Conservation (phyloP, 2,329 filamentous ascomycete species). For the Nemania abortiva region DNA sequence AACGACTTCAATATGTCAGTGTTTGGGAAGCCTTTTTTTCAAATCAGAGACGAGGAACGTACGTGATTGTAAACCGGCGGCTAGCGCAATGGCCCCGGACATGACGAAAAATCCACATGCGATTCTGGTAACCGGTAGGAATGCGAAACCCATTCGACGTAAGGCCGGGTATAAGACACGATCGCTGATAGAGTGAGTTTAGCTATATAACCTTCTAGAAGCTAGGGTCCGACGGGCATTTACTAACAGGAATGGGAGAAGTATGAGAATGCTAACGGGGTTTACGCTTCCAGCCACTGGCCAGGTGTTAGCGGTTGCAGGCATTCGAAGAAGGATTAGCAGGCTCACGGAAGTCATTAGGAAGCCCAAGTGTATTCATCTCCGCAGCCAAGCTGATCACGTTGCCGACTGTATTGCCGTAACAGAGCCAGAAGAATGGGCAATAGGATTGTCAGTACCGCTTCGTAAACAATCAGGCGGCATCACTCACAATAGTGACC, state of each 20-base stretch:
- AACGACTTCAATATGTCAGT: background rate
- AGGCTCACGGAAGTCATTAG: background rate
- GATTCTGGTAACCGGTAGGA: background rate
- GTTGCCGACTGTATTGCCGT: background rate
- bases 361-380: background rate
- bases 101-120: slow-evolving; percentile 1
- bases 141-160: background rate
- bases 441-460: background rate
- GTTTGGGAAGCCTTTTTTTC: background rate
- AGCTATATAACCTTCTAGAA: background rate
- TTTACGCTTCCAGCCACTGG: background rate
- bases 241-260: slow-evolving; percentile 2
- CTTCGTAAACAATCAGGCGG: background rate
- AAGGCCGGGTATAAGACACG: background rate
- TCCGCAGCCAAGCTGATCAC: background rate
- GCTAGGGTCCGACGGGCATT: background rate
- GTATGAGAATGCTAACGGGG: background rate
- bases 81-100: background rate
- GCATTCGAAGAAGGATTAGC: background rate
- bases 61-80: background rate
- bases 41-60: background rate
- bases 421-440: background rate
- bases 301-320: background rate
- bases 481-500: background rate
- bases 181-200: background rate